Conservation (phyloP, 2,329 filamentous ascomycete genomes). For the Davidsoniella virescens region DNA sequence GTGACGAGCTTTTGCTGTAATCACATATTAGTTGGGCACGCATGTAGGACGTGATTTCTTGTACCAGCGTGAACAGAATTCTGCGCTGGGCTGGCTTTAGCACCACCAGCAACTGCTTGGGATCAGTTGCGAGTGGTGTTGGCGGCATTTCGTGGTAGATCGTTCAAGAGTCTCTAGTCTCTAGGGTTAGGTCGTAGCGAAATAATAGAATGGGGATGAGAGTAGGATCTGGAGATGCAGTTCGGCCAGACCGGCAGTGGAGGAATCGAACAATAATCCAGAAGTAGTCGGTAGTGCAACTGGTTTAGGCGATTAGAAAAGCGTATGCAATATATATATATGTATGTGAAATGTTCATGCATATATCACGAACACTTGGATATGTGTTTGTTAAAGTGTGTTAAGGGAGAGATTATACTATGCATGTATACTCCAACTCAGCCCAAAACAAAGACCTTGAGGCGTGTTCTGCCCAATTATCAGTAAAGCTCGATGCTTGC, state of each 20-base stretch:
- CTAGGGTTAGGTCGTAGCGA: not conserved
- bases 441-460: too few species aligned
- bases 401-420: too few species aligned
- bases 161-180: not conserved
- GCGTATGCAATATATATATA: too few species aligned
- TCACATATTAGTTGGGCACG: slow-evolving; percentile 31
- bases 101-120: slow-evolving; percentile 37
- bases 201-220: not conserved
- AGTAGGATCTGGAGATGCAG: too few species aligned
- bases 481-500: not conserved
- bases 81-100: slow-evolving; percentile 35
- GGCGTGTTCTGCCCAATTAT: not conserved
- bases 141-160: not conserved
- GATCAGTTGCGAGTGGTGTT: slow-evolving; percentile 35
- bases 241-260: too few species aligned
- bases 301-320: not conserved
- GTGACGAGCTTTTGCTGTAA: slow-evolving; percentile 16
- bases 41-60: slow-evolving; percentile 38
- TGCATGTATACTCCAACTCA: too few species aligned
- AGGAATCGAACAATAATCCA: too few species aligned
- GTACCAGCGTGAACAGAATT: slow-evolving; percentile 33
- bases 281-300: not conserved
- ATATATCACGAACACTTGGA: too few species aligned
- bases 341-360: not conserved
- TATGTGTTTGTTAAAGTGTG: too few species aligned